phyloP scores from a whole-genome alignment of 2,329 filamentous ascomycete genomes.

The Aspergillus fijiensis region DNA sequence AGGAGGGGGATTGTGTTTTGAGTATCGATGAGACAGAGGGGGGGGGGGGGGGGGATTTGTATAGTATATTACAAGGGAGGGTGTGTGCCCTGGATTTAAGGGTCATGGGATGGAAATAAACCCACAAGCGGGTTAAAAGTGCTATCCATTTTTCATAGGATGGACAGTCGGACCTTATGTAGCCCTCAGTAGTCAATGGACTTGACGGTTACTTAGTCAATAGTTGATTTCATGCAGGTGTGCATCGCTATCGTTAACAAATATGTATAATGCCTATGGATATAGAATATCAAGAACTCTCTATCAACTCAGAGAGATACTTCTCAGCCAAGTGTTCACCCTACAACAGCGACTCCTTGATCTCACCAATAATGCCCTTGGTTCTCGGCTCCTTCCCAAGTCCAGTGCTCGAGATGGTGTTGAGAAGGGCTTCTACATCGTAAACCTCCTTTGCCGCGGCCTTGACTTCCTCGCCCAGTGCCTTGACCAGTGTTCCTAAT shows the following conservation, averaged over 20 bases:
- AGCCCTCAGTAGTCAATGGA: not conserved
- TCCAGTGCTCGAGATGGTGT: conserved; percentile 48
- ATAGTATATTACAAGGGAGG: too few species aligned
- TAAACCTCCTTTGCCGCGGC: conserved; percentile 59
- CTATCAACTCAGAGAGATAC: not conserved
- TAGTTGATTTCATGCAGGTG: not conserved
- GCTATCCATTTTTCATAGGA: too few species aligned
- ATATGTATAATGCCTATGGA: conserved; percentile 10
- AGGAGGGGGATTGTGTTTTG: too few species aligned
- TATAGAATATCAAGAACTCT: not conserved
- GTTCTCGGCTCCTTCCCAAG: conserved; percentile 60
- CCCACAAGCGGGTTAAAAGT: not conserved
- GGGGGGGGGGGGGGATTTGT: too few species aligned
- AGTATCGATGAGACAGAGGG: too few species aligned
- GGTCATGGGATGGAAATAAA: not conserved
- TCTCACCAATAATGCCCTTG: conserved; percentile 60
- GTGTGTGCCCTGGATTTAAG: not conserved
- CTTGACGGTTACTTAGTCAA: not conserved
- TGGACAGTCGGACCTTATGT: not conserved
- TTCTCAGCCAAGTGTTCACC: not conserved
- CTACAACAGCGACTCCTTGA: conserved; percentile 46
- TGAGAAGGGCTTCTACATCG: conserved; percentile 51
- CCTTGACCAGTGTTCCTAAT: conserved; percentile 69
- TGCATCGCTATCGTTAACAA: conserved; percentile 16
- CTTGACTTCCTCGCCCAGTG: conserved; percentile 60